A percentile compares a stretch with the other conserved stretches of the same genome.
These are phyloP conservation scores for Pleurotus salmoneostramineus DNA, from an alignment of 768 basidiomycete species.

Conservation along the genomic window DNA sequence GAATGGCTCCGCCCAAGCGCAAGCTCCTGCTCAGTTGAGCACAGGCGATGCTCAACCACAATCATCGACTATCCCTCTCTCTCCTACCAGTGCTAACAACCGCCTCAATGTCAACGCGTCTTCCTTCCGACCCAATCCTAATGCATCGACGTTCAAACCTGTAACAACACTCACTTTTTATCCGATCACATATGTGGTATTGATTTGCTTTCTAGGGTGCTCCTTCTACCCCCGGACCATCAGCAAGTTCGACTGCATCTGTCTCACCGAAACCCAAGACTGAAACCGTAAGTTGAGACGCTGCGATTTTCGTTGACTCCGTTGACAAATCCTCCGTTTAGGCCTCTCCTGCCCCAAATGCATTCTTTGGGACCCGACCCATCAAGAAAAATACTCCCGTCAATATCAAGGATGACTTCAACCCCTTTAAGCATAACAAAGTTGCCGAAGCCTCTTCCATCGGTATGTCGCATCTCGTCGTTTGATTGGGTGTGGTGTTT, in stretches of 20 bases:
- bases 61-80: constrained; percentile 31
- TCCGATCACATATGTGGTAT: constrained; percentile 11
- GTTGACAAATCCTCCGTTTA: constrained; percentile 16
- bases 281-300: constrained; percentile 40
- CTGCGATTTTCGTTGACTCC: not conserved
- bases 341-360: constrained; percentile 59
- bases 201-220: constrained; percentile 5
- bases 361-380: constrained; percentile 83
- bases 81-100: constrained; percentile 50
- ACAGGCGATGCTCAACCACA: constrained; percentile 9
- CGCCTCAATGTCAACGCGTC: constrained; percentile 87
- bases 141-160: constrained; percentile 74
- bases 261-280: constrained; percentile 62
- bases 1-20: constrained; percentile 15
- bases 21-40: constrained; percentile 7
- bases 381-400: constrained; percentile 75
- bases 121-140: constrained; percentile 86
- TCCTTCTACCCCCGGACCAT: constrained; percentile 24
- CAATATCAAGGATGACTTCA: constrained; percentile 95
- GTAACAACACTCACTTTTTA: constrained; percentile 31
- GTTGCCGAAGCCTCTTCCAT: constrained; percentile 71
- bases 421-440: constrained; percentile 89
- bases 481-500: constrained; percentile 2
- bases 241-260: constrained; percentile 31
- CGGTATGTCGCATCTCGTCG: constrained; percentile 45